A percentile compares a stretch with the other conserved stretches of the same genome.
phyloP scores from a whole-genome alignment of 73 alveolate species.

The Diophrys sp. region DNA sequence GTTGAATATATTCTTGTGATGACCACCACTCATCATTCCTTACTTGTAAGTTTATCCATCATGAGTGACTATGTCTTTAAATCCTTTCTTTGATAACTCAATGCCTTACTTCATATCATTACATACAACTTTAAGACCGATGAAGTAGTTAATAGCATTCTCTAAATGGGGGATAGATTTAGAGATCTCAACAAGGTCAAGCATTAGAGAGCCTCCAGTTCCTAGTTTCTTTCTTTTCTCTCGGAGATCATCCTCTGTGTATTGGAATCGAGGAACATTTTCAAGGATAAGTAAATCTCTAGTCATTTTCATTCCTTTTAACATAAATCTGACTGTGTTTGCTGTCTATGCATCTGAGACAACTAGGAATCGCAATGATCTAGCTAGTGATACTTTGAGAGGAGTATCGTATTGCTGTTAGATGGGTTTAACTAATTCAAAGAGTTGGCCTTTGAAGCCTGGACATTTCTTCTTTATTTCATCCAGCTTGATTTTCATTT shows the following conservation, averaged over 20 bases:
- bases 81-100: neutral
- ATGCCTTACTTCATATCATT: neutral
- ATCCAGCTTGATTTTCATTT: neutral
- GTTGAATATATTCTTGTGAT: no score
- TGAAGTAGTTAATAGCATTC: neutral
- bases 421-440: neutral
- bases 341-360: neutral
- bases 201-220: neutral
- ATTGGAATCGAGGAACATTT: neutral
- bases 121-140: neutral
- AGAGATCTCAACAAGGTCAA: neutral
- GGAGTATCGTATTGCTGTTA: neutral
- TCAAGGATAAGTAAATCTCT: neutral
- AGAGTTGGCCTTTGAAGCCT: neutral
- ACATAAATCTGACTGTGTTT: neutral
- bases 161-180: neutral
- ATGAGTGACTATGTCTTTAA: no score
- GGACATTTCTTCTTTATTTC: neutral
- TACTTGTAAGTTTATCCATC: no score
- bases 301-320: neutral
- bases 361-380: neutral
- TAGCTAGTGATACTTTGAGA: neutral
- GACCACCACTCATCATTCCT: no score
- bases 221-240: neutral
- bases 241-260: neutral